Conservation (phyloP, 306 rosid species). For the Fragaria nilgerrensis region DNA sequence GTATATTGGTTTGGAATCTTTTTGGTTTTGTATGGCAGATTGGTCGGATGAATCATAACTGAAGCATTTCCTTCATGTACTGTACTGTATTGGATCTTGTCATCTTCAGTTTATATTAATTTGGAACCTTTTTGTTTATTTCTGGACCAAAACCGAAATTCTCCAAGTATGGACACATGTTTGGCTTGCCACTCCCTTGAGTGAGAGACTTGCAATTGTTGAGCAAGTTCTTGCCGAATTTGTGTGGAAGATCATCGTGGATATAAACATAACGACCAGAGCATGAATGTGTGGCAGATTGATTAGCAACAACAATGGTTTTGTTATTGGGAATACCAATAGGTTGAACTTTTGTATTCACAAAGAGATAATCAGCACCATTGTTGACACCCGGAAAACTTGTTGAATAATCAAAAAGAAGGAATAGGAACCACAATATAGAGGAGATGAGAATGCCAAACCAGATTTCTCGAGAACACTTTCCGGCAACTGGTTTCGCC, state of each 20-base stretch:
- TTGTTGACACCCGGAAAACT: slow-evolving; percentile 20
- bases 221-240: slow-evolving; percentile 55
- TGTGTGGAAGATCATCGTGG: slow-evolving; percentile 48
- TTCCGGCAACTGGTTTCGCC: background rate
- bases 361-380: slow-evolving; percentile 12
- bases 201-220: slow-evolving; percentile 59
- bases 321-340: slow-evolving; percentile 11
- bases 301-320: slow-evolving; percentile 7
- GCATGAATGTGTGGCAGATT: slow-evolving; percentile 40
- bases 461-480: background rate
- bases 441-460: background rate
- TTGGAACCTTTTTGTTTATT: too few species aligned
- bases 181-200: slow-evolving; percentile 50
- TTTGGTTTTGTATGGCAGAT: too few species aligned
- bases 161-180: slow-evolving; percentile 64
- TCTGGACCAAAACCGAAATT: slow-evolving; percentile 67
- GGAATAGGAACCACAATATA: background rate
- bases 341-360: slow-evolving; percentile 22
- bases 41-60: too few species aligned
- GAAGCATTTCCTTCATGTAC: too few species aligned
- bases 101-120: too few species aligned
- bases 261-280: slow-evolving; percentile 53
- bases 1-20: too few species aligned
- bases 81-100: too few species aligned
- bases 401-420: slow-evolving; percentile 7